These are phyloP conservation scores for Euclidium syriacum DNA, from an alignment of 345 rosid species.

Conservation along the genomic window DNA sequence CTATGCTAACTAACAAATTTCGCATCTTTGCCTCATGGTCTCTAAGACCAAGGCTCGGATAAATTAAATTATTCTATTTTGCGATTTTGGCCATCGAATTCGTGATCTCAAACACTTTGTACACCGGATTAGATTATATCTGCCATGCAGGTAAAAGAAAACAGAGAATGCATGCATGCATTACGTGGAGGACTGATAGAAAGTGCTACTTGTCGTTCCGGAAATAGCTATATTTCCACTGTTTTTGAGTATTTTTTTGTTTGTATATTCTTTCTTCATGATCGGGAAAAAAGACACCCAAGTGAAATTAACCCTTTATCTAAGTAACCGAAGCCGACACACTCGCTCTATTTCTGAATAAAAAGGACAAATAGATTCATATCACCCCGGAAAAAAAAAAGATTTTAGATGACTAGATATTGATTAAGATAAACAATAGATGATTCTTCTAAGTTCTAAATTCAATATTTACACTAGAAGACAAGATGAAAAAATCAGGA, in stretches of 20 bases:
- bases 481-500: neutral
- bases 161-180: conserved; percentile 20
- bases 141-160: neutral
- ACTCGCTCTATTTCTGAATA: neutral
- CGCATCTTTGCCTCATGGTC: too few relatives aligned
- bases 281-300: neutral
- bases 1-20: too few relatives aligned
- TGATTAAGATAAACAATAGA: neutral
- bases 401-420: neutral
- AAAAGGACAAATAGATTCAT: neutral
- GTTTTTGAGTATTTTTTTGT: neutral
- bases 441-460: neutral
- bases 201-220: neutral
- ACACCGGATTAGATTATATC: conserved; percentile 8
- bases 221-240: neutral
- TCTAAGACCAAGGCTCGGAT: too few relatives aligned
- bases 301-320: conserved; percentile 14
- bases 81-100: too few relatives aligned
- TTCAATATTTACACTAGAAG: neutral
- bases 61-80: too few relatives aligned
- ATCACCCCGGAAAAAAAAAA: neutral
- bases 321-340: conserved; percentile 11
- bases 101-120: too few relatives aligned
- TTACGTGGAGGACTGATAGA: conserved; percentile 9
- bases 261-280: conserved; percentile 1